phyloP scores from a whole-genome alignment of 345 rosid genomes.

The Rhodamnia argentea region DNA sequence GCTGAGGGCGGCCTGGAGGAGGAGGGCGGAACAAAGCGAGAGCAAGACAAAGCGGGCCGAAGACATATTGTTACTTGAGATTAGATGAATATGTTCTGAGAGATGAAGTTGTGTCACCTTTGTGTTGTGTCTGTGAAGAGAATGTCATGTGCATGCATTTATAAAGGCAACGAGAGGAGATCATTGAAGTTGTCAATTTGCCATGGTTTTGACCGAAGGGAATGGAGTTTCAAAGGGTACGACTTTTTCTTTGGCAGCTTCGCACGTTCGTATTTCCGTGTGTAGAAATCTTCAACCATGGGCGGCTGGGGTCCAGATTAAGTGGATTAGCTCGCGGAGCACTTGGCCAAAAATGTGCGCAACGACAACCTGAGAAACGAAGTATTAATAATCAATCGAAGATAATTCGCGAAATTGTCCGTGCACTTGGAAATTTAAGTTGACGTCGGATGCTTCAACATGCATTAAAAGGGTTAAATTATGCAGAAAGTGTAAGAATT shows the following conservation, averaged over 20 bases:
- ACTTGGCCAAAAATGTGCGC: neutral
- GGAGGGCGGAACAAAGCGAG: conserved; percentile 3
- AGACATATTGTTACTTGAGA: conserved; percentile 2
- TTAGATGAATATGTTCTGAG: too few species aligned
- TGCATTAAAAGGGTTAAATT: neutral
- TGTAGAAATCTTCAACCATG: neutral
- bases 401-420: neutral
- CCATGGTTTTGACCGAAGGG: too few species aligned
- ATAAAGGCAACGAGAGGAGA: neutral
- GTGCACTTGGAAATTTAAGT: neutral
- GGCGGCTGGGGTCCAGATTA: neutral
- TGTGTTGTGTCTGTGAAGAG: too few species aligned
- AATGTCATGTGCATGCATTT: neutral
- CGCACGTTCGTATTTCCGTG: too few species aligned
- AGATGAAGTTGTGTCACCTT: too few species aligned
- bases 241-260: too few species aligned
- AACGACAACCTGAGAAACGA: neutral
- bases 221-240: too few species aligned
- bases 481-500: neutral
- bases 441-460: neutral
- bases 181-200: neutral
- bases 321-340: neutral
- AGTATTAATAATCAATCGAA: neutral
- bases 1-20: conserved; percentile 10
- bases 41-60: neutral